These are phyloP conservation scores for Penicillium cinerascens DNA, from an alignment of 495 filamentous ascomycete genomes.

Conservation along the genomic window DNA sequence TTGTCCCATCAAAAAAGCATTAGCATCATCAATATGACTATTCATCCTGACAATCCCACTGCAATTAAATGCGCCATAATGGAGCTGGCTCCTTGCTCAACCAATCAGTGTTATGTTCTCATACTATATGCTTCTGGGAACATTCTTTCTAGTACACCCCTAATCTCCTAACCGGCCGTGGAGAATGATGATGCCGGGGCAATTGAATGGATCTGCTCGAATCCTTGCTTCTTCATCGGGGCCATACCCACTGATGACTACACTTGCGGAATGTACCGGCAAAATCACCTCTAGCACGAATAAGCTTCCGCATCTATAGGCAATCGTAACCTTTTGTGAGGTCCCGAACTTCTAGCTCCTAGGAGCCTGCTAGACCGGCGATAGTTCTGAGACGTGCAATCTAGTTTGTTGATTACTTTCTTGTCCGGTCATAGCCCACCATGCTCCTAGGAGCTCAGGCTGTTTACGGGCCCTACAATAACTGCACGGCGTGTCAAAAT, in stretches of 20 bases:
- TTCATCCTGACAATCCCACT: too few relatives aligned
- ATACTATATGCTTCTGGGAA: neutral
- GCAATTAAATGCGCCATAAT: too few relatives aligned
- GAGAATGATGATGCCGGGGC: neutral
- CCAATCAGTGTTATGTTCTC: neutral
- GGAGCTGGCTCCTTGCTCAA: too few relatives aligned
- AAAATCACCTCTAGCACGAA: neutral
- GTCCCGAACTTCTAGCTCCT: neutral
- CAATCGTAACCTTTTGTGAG: neutral
- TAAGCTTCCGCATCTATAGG: neutral
- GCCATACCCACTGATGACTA: neutral
- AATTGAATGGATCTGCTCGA: neutral
- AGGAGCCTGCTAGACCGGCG: too few relatives aligned
- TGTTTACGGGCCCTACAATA: neutral
- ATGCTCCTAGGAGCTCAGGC: too few relatives aligned
- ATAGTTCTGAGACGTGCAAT: too few relatives aligned
- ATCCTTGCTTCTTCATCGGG: neutral
- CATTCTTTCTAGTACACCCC: neutral
- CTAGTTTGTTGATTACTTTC: too few relatives aligned
- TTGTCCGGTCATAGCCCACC: too few relatives aligned
- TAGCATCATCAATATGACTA: too few relatives aligned
- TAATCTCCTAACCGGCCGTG: neutral
- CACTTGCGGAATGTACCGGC: neutral
- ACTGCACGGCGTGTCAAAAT: neutral
- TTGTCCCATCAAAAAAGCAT: too few relatives aligned